Base-by-base conservation (phyloP, 2,329 filamentous ascomycete species). In the Verticillium zaregamsianum region DNA sequence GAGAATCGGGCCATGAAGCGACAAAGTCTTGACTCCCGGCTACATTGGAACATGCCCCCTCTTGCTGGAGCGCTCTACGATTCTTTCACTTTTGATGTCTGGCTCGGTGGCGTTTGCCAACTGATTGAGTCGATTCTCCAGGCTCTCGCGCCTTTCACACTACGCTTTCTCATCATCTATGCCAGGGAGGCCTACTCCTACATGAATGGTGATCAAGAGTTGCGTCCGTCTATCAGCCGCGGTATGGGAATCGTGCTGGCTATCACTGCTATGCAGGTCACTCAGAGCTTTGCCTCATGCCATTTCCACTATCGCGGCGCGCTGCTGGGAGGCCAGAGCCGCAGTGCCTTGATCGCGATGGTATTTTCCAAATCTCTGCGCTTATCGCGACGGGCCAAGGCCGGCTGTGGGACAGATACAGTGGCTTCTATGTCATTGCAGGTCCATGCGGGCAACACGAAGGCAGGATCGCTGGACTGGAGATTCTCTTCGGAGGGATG, bases 251-350 rank as follows among this genome's bases (percentile, higher is more conserved):
- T 97, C 35, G 93, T 93, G 2, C 74, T 98, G 61, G 94, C 91
- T 8, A 89, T 98, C 61, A 93, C 91, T 1, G 74, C 83, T 52
- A 95, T 98, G 92, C 93, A 97, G 73, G 82, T 93, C 23, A 71
- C 89, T 12, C 92, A 96, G 74, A 94, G 90, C 72, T 71, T 96
- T 65, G 86, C 87, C 28, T 92, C 88, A 2, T 96, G 93, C 70
- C 94, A 98, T 71, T 97, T 96, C 76, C 89, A 98, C 70, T 98
- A 94, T 70, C 87, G 89, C 25, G 93, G 94, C 25, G 96, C 97
- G 90, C 88, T 96, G 77, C 86, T 96, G 45, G 95, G 94, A 65
- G 95, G 92, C 0, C 89, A 97, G 77, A 79, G 86, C 8, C 85
- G 94, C 72, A 92, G 89, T 1, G 90, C 92, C 0, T 79, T 98